A percentile compares a stretch with the other conserved stretches of the same genome.
These are phyloP conservation scores for Aethionema arabicum DNA, from an alignment of 345 rosid genomes.

Conservation along the genomic window DNA sequence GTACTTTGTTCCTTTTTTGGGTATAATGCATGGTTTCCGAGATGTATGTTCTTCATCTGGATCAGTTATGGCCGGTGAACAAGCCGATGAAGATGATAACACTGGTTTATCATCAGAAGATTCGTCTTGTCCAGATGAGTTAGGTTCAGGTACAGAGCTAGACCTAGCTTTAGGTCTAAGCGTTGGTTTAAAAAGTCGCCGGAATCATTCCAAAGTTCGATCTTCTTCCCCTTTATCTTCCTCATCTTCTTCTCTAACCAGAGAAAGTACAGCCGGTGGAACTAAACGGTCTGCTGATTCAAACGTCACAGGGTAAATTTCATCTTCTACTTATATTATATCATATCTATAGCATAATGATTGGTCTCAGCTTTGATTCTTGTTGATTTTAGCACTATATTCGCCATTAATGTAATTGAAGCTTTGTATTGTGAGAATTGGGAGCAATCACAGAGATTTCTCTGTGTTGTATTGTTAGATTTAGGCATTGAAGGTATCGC, in stretches of 20 bases:
- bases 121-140: constrained; percentile 64
- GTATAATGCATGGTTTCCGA: constrained; percentile 20
- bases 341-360: neutral
- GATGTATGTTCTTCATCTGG: constrained; percentile 30
- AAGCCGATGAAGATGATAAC: constrained; percentile 32
- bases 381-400: neutral
- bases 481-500: neutral
- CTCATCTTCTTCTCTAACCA: constrained; percentile 51
- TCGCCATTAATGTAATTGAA: neutral
- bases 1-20: neutral
- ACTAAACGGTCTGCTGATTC: constrained; percentile 71
- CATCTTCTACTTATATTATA: neutral
- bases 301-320: constrained; percentile 44
- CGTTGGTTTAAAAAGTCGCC: constrained; percentile 27
- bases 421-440: constrained; percentile 1
- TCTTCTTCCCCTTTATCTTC: constrained; percentile 41
- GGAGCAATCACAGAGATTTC: neutral
- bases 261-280: constrained; percentile 50
- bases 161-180: constrained; percentile 54
- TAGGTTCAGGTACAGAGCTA: constrained; percentile 56
- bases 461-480: neutral
- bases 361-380: neutral
- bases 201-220: constrained; percentile 30
- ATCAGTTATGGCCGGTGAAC: constrained; percentile 23
- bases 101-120: constrained; percentile 61